A percentile compares a stretch with the other conserved stretches of the same genome.
Evolutionary conservation across 495 filamentous ascomycete species (phyloP).

Genomic region (Aspergillus homomorphus): DNA sequence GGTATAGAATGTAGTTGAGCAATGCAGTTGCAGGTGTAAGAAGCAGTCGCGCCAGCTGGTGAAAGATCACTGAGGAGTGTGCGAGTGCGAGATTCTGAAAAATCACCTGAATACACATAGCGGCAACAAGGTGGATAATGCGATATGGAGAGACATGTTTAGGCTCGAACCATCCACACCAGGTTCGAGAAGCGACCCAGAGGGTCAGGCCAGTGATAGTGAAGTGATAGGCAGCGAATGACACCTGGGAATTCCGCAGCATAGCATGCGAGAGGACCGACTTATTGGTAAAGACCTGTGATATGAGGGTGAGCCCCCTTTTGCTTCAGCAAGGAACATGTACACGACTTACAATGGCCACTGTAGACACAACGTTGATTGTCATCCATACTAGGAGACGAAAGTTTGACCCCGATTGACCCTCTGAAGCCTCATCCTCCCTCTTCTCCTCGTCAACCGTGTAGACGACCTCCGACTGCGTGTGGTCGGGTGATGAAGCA

Average conservation of each 20-base stretch:
- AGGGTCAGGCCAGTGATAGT: constrained; percentile 64
- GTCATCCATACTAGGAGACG: constrained; percentile 2
- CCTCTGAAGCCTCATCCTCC: not conserved
- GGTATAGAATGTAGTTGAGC: constrained; percentile 65
- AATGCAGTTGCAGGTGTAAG: constrained; percentile 66
- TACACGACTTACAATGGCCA: constrained; percentile 8
- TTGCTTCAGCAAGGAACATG: not conserved
- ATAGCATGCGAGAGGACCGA: constrained; percentile 66
- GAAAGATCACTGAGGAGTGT: constrained; percentile 70
- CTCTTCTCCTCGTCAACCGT: not conserved
- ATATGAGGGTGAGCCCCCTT: not conserved
- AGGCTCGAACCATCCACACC: constrained; percentile 57
- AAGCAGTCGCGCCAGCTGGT: constrained; percentile 69
- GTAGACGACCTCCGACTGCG: not conserved
- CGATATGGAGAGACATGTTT: constrained; percentile 51
- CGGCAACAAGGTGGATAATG: constrained; percentile 61
- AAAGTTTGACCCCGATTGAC: not conserved
- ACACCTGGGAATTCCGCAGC: constrained; percentile 63
- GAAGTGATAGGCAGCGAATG: constrained; percentile 73
- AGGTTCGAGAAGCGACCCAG: constrained; percentile 61
- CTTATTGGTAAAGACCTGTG: constrained; percentile 74
- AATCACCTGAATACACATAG: constrained; percentile 71
- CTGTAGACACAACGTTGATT: constrained; percentile 6
- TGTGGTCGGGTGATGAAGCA: not conserved
- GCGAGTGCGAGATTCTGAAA: constrained; percentile 72